These are phyloP conservation scores for Microdochium trichocladiopsis DNA, from an alignment of 2,329 filamentous ascomycete species.

Conservation along the genomic window DNA sequence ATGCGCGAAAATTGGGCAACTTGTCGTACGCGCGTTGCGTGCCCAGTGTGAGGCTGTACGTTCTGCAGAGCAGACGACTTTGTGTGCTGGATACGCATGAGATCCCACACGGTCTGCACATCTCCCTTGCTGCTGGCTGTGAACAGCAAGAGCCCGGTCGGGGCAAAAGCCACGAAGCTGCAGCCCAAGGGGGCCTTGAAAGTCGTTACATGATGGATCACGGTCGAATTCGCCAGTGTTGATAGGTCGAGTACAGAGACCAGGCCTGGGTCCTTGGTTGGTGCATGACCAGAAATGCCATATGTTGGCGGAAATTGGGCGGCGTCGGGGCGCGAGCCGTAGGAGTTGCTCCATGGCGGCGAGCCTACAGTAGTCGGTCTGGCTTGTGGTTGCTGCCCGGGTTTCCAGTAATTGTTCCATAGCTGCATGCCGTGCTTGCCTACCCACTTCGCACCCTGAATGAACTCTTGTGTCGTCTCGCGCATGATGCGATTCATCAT, in stretches of 20 bases:
- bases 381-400: conserved; percentile 34
- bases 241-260: conserved; percentile 71
- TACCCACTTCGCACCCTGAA: conserved; percentile 68
- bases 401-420: conserved; percentile 76
- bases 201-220: conserved; percentile 59
- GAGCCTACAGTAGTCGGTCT: conserved; percentile 34
- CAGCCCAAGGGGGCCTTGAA: conserved; percentile 68
- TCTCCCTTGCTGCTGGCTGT: conserved; percentile 81
- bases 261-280: conserved; percentile 61
- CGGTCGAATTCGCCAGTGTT: conserved; percentile 41
- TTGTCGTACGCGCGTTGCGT: conserved; percentile 64
- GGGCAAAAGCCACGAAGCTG: conserved; percentile 74
- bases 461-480: conserved; percentile 71
- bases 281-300: conserved; percentile 48
- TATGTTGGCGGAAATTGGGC: conserved; percentile 70
- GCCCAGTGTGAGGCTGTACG: conserved; percentile 35
- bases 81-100: conserved; percentile 59
- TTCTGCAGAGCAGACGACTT: conserved; percentile 54
- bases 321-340: conserved; percentile 37
- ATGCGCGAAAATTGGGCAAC: conserved; percentile 84
- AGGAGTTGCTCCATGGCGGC: conserved; percentile 39
- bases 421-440: conserved; percentile 70
- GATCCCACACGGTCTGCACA: conserved; percentile 73
- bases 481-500: conserved; percentile 71
- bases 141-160: conserved; percentile 65